Percentiles rank a stretch among this genome's conserved stretches.
These are phyloP conservation scores for Paraphaeosphaeria minitans DNA, from an alignment of 2,329 filamentous ascomycete species.

Conservation along the genomic window DNA sequence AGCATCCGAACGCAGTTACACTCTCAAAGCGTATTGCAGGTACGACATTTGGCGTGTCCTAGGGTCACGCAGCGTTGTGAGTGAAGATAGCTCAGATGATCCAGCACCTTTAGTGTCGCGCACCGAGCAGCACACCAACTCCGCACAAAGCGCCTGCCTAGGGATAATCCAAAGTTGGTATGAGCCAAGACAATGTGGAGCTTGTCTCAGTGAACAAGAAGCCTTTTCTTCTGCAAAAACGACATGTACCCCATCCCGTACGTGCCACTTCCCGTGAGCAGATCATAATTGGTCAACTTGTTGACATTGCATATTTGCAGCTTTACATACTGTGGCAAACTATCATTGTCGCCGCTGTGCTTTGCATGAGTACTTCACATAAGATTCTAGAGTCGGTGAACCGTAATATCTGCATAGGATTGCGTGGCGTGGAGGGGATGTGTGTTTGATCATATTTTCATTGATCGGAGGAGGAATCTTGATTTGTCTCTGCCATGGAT, in stretches of 20 bases:
- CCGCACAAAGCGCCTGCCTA: not conserved
- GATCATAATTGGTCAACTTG: no score
- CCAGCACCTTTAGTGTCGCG: not conserved
- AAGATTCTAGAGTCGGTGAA: not conserved
- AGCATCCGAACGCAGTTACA: not conserved
- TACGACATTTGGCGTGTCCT: not conserved
- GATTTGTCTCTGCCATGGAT: constrained; percentile 46
- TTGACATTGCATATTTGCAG: not conserved
- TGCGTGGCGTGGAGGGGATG: not conserved
- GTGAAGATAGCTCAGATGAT: not conserved
- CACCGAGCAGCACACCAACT: not conserved
- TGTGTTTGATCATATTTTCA: constrained; percentile 41
- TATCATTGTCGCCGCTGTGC: not conserved
- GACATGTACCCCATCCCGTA: not conserved
- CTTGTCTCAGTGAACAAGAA: not conserved
- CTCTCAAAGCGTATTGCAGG: not conserved
- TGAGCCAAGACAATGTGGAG: no score
- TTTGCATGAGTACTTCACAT: not conserved
- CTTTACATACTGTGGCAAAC: not conserved
- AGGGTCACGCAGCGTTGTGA: not conserved
- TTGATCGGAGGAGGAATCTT: constrained; percentile 47
- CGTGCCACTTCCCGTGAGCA: no score
- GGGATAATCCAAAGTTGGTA: no score
- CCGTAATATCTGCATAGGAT: not conserved
- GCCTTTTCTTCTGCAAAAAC: not conserved